Conservation (phyloP, 1,284 basidiomycete species). For the Malassezia obtusa region DNA sequence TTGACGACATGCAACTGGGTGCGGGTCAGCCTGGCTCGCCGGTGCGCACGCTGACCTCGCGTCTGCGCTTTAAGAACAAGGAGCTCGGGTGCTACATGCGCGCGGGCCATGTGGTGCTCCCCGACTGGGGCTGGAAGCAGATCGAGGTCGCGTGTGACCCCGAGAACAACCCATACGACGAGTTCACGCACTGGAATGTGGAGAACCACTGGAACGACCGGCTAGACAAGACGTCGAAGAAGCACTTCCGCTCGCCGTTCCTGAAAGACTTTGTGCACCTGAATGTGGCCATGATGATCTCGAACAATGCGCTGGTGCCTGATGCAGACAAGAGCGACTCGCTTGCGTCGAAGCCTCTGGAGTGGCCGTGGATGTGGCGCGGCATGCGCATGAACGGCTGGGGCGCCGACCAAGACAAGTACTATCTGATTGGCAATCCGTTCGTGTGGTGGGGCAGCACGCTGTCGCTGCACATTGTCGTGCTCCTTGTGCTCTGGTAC, state of each 20-base stretch:
- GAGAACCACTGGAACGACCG: slow-evolving; percentile 92
- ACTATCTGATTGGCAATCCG: slow-evolving; percentile 85
- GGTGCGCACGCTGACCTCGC: slow-evolving; percentile 81
- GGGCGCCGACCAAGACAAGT: slow-evolving; percentile 78
- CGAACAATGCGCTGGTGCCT: slow-evolving; percentile 92
- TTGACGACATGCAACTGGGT: slow-evolving; percentile 61
- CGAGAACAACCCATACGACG: slow-evolving; percentile 70
- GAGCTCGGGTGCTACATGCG: slow-evolving; percentile 62
- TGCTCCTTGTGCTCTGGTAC: slow-evolving; percentile 60
- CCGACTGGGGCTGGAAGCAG: slow-evolving; percentile 99
- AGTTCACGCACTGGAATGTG: slow-evolving; percentile 94
- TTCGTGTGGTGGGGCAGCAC: slow-evolving; percentile 82
- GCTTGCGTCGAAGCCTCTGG: slow-evolving; percentile 76
- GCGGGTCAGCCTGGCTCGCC: slow-evolving; percentile 57
- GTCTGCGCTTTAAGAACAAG: slow-evolving; percentile 72
- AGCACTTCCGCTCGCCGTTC: slow-evolving; percentile 82
- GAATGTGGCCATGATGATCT: slow-evolving; percentile 99
- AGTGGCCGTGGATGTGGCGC: slow-evolving; percentile 93
- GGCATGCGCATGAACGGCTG: slow-evolving; percentile 82
- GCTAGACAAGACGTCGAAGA: slow-evolving; percentile 70
- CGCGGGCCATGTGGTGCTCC: slow-evolving; percentile 77
- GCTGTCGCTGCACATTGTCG: slow-evolving; percentile 58
- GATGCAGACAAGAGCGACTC: slow-evolving; percentile 98
- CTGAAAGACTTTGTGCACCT: slow-evolving; percentile 94
- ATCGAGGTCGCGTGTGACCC: slow-evolving; percentile 89